A percentile compares a stretch with the other conserved stretches of the same genome.
These are phyloP conservation scores for Coemansia sp. DNA, from an alignment of 192 early-diverging fungal genomes.

Conservation along the genomic window DNA sequence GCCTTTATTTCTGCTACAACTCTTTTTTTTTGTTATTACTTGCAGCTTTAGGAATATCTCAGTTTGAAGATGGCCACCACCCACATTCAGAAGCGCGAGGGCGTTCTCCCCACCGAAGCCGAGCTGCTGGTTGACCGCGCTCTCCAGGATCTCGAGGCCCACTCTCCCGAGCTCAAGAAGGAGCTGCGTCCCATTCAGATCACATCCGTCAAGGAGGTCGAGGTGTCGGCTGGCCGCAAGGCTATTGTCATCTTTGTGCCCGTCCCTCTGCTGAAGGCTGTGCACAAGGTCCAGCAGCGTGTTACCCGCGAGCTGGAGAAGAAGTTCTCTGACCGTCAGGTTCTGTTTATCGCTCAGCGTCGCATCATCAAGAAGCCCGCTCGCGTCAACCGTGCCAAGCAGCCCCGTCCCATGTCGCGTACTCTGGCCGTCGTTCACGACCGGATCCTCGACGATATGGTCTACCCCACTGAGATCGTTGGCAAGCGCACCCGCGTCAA, in stretches of 20 bases:
- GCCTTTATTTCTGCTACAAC: background rate
- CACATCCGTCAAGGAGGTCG: constrained; percentile 94
- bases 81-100: constrained; percentile 58
- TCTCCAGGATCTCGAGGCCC: constrained; percentile 92
- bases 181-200: constrained; percentile 96
- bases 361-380: constrained; percentile 94
- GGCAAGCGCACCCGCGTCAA: constrained; percentile 98
- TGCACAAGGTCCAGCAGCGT: constrained; percentile 95
- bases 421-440: constrained; percentile 97
- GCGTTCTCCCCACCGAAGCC: constrained; percentile 70
- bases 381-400: constrained; percentile 85
- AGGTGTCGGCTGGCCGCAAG: constrained; percentile 93
- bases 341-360: constrained; percentile 92
- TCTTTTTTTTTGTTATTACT: constrained; percentile 1
- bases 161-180: constrained; percentile 95
- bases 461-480: constrained; percentile 99
- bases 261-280: constrained; percentile 89
- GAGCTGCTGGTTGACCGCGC: constrained; percentile 95
- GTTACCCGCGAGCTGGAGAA: constrained; percentile 99
- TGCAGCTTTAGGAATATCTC: constrained; percentile 29
- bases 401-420: constrained; percentile 93
- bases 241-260: constrained; percentile 97
- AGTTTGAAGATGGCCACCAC: constrained; percentile 52
- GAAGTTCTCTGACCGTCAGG: constrained; percentile 99
- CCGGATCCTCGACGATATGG: constrained; percentile 94